Evolutionary conservation across 1,139 yeast genomes (phyloP).

Genomic region (Hansenula lynferdii): DNA sequence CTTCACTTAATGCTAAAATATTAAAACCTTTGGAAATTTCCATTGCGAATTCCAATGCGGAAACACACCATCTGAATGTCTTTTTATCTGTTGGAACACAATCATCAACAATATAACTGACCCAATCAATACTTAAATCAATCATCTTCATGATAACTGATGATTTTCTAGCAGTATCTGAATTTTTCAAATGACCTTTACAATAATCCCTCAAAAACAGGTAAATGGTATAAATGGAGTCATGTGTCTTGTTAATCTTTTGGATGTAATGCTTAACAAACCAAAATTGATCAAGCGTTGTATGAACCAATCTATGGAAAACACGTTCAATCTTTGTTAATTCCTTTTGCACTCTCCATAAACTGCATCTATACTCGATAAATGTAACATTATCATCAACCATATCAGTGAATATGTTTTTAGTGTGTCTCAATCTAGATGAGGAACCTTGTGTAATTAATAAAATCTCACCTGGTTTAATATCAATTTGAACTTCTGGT

Average conservation of each 20-base stretch:
- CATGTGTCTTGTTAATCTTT: slow-evolving; percentile 61
- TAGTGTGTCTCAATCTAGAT: slow-evolving; percentile 38
- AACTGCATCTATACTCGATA: slow-evolving; percentile 64
- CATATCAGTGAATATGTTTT: slow-evolving; percentile 43
- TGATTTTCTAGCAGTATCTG: slow-evolving; percentile 64
- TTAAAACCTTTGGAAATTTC: slow-evolving; percentile 90
- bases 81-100: slow-evolving; percentile 89
- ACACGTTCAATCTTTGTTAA: slow-evolving; percentile 61
- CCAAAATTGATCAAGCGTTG: slow-evolving; percentile 61
- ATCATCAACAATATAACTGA: slow-evolving; percentile 87
- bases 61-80: slow-evolving; percentile 94
- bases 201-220: slow-evolving; percentile 84
- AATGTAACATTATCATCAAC: slow-evolving; percentile 48
- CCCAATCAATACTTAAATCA: slow-evolving; percentile 83
- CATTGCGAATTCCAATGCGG: slow-evolving; percentile 95
- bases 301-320: slow-evolving; percentile 65
- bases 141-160: slow-evolving; percentile 70
- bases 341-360: slow-evolving; percentile 72
- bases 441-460: slow-evolving; percentile 65
- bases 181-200: slow-evolving; percentile 59
- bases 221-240: slow-evolving; percentile 70
- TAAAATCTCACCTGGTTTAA: slow-evolving; percentile 66
- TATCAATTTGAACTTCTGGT: slow-evolving; percentile 31
- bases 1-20: slow-evolving; percentile 73
- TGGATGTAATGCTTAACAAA: slow-evolving; percentile 43